These are phyloP conservation scores for Phytopythium cucurbitacearum DNA, from an alignment of 352 stramenopile species.

Conservation along the genomic window DNA sequence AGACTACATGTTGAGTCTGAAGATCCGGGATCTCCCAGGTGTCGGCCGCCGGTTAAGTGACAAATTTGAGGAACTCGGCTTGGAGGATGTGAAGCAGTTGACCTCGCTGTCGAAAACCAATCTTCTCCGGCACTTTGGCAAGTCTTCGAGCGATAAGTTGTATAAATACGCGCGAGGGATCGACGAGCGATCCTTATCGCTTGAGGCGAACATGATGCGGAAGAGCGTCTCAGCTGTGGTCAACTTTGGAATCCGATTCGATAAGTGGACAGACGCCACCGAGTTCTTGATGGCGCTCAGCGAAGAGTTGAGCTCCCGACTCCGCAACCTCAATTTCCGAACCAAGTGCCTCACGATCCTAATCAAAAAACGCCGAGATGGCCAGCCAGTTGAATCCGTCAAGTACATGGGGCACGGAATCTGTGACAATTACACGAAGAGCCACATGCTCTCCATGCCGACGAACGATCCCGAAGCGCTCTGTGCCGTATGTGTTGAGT, in stretches of 20 bases:
- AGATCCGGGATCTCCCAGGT: constrained; percentile 74
- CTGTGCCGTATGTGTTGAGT: constrained; percentile 38
- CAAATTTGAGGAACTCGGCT: constrained; percentile 66
- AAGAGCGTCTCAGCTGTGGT: constrained; percentile 92
- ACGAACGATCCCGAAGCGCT: constrained; percentile 59
- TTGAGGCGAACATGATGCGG: constrained; percentile 65
- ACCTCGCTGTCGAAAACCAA: constrained; percentile 40
- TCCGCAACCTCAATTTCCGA: constrained; percentile 54
- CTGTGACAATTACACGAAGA: constrained; percentile 87
- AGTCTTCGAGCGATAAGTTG: constrained; percentile 65
- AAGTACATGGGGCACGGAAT: constrained; percentile 88
- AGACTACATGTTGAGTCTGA: constrained; percentile 61
- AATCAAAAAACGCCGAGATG: constrained; percentile 77
- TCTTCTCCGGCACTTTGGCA: constrained; percentile 60
- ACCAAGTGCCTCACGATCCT: constrained; percentile 73
- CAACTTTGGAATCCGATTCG: constrained; percentile 91
- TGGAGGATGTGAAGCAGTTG: constrained; percentile 66
- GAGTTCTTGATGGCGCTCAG: constrained; percentile 79
- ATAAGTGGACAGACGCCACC: constrained; percentile 66
- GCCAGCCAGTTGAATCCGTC: constrained; percentile 56
- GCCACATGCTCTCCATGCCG: constrained; percentile 42
- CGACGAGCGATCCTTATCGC: constrained; percentile 61
- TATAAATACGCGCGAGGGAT: constrained; percentile 73
- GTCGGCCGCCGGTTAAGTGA: constrained; percentile 59
- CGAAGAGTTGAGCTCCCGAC: constrained; percentile 61